Evolutionary conservation across 2,329 filamentous ascomycete genomes (phyloP).

Genomic region (Sporothrix pseudoabietina): DNA sequence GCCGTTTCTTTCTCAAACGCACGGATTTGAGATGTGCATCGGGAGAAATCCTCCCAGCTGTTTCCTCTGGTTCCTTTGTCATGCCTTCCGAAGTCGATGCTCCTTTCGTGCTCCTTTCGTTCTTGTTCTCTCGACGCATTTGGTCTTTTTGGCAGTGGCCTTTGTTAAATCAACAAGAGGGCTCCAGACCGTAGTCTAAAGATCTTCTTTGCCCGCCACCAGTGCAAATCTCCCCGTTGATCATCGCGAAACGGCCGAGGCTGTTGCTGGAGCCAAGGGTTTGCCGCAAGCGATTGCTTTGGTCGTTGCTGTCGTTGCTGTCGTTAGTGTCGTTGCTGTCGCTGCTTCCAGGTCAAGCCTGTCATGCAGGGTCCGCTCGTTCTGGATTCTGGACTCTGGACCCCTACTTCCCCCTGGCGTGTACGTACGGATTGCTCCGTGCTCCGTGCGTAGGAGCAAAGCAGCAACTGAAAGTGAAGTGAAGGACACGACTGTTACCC

Average conservation of each 20-base stretch:
- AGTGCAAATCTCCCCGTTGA: neutral
- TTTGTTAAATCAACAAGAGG: neutral
- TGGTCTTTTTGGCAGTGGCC: neutral
- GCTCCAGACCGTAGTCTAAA: neutral
- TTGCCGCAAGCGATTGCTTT: constrained; percentile 1
- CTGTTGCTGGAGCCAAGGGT: neutral
- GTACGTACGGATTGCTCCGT: constrained; percentile 16
- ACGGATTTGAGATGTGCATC: neutral
- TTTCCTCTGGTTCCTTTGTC: neutral
- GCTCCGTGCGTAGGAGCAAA: constrained; percentile 14
- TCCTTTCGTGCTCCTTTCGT: neutral
- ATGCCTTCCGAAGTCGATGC: neutral
- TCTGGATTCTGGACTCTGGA: neutral
- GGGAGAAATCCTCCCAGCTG: neutral
- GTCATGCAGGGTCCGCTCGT: neutral
- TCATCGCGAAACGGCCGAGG: neutral
- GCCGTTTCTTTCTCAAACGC: neutral
- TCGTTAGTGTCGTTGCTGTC: neutral
- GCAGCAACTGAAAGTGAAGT: no score
- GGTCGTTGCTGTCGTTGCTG: no score
- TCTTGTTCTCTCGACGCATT: neutral
- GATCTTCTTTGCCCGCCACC: neutral
- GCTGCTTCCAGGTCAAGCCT: neutral
- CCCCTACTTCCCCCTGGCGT: neutral
- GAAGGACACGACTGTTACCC: neutral